Conservation (phyloP, 768 basidiomycete species). For the Termitomyces sp. region DNA sequence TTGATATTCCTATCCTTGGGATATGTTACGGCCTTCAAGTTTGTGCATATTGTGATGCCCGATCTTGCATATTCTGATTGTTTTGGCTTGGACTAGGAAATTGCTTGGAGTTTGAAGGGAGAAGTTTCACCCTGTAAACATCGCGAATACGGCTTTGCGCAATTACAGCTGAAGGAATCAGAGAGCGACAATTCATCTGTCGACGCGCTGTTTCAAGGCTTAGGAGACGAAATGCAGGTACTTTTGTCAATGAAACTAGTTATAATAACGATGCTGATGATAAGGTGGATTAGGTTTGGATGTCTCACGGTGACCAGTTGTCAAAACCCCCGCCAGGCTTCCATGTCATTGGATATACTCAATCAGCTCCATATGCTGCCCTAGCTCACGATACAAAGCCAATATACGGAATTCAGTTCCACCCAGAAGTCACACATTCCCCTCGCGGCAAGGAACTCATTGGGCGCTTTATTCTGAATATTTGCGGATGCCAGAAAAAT, state of each 20-base stretch:
- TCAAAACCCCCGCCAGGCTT: conserved; percentile 77
- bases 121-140: conserved; percentile 83
- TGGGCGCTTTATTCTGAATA: conserved; percentile 73
- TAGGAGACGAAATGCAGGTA: conserved; percentile 90
- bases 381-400: conserved; percentile 87
- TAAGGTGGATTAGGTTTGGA: conserved; percentile 76
- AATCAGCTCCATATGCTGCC: conserved; percentile 87
- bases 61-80: background rate
- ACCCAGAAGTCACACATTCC: conserved; percentile 97
- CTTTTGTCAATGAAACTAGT: conserved; percentile 9
- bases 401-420: conserved; percentile 97
- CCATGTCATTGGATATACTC: conserved; percentile 82
- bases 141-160: conserved; percentile 93
- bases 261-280: background rate
- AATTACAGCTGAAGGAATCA: conserved; percentile 65
- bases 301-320: conserved; percentile 98
- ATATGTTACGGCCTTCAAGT: conserved; percentile 98
- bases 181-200: conserved; percentile 42
- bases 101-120: conserved; percentile 84
- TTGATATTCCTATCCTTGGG: conserved; percentile 88
- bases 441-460: conserved; percentile 88
- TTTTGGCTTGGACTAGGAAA: conserved; percentile 55
- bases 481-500: conserved; percentile 74
- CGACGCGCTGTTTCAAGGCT: conserved; percentile 78
- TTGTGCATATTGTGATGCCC: conserved; percentile 8